phyloP scores from a whole-genome alignment of 768 basidiomycete species.

The Phlegmacium glaucopus region DNA sequence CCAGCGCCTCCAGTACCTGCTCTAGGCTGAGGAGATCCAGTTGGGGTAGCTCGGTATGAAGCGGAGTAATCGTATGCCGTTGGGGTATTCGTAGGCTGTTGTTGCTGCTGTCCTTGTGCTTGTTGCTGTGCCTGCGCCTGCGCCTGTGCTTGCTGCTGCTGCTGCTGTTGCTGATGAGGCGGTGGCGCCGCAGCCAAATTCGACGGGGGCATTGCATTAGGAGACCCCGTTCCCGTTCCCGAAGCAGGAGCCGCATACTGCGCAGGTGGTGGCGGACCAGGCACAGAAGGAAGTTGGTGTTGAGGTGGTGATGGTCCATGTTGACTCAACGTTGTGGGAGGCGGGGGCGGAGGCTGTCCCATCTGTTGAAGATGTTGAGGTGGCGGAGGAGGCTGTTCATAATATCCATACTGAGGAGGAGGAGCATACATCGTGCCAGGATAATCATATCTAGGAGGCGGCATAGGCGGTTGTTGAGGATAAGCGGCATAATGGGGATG shows the following conservation, averaged over 20 bases:
- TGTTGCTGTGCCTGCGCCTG: conserved; percentile 10
- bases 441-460: conserved; percentile 26
- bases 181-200: too few species aligned
- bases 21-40: conserved; percentile 14
- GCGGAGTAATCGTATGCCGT: conserved; percentile 13
- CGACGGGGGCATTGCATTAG: conserved; percentile 12
- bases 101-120: conserved; percentile 13
- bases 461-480: conserved; percentile 18
- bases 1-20: too few species aligned
- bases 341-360: conserved; percentile 14
- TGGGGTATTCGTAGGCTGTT: conserved; percentile 3
- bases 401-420: conserved; percentile 22
- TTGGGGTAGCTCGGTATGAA: conserved; percentile 10
- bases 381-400: conserved; percentile 27
- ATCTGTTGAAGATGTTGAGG: conserved; percentile 25
- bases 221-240: conserved; percentile 9
- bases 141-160: conserved; percentile 10
- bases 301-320: conserved; percentile 16
- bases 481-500: conserved; percentile 19
- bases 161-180: conserved; percentile 13
- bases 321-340: conserved; percentile 13
- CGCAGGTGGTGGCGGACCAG: conserved; percentile 3
- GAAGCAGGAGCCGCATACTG: conserved; percentile 9
- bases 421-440: conserved; percentile 22
- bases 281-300: conserved; percentile 8